These are phyloP conservation scores for Lactifluus piperatus DNA, from an alignment of 768 basidiomycete genomes.

Conservation along the genomic window DNA sequence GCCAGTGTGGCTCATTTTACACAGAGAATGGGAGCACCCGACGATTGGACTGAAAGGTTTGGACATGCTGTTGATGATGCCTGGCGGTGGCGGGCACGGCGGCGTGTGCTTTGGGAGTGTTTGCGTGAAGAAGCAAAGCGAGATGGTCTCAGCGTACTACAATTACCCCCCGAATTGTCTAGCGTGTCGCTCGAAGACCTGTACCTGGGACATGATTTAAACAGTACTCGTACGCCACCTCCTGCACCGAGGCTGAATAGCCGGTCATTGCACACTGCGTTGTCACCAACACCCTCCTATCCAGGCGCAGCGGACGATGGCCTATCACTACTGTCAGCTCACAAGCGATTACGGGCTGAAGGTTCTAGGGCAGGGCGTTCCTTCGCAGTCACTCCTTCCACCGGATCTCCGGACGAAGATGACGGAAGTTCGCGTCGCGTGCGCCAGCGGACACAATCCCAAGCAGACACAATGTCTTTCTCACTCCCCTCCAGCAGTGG, in stretches of 20 bases:
- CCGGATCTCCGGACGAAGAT: conserved; percentile 6
- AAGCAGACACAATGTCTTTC: conserved; percentile 5
- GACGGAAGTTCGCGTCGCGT: conserved; percentile 4
- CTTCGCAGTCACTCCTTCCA: conserved; percentile 6
- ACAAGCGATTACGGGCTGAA: conserved; percentile 14
- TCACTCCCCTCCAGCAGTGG: conserved; percentile 1
- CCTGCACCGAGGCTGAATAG: conserved; percentile 13
- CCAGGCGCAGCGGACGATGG: conserved; percentile 2
- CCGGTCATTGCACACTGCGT: background rate
- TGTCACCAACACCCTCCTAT: background rate
- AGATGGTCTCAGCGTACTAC: conserved; percentile 9
- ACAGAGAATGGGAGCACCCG: background rate
- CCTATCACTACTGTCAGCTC: conserved; percentile 9
- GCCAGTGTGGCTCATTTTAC: background rate
- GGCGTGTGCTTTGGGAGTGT: conserved; percentile 18
- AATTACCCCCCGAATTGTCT: conserved; percentile 13
- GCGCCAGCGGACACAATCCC: conserved; percentile 5
- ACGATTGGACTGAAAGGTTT: conserved; percentile 15
- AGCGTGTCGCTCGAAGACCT: conserved; percentile 10
- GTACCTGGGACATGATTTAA: background rate
- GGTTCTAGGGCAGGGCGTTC: conserved; percentile 12
- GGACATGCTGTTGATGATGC: conserved; percentile 9
- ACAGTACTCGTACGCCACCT: conserved; percentile 8
- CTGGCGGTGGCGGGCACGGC: conserved; percentile 15
- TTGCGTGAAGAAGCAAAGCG: conserved; percentile 14